Base-by-base conservation (phyloP, 495 filamentous ascomycete species). In the Penicillium robsamsonii region DNA sequence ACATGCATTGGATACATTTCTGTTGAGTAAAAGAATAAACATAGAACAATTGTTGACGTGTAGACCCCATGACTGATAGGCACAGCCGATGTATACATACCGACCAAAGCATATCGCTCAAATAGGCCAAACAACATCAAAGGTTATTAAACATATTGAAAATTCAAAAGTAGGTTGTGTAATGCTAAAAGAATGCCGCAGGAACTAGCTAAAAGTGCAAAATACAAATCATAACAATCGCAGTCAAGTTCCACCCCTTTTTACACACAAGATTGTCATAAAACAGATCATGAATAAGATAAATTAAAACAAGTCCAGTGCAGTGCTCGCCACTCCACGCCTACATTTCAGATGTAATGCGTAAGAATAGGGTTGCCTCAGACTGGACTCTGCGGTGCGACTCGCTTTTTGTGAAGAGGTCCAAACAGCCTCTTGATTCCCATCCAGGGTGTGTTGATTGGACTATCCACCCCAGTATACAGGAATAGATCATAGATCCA, bases 401-500 rank as follows among this genome's bases (percentile, higher is more conserved):
- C 55, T 46, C 55, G 50, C 51, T 52, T 66, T 45, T 22, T 46
- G 17, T 41, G 30, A 1, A 64, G n/a, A 24, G 70, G 64, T n/a
- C 55, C 59, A 37, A 73, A 31, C 12, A 79, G 41, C 8, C 75
- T 59, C 43, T 80, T 79, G 17, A 86, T 54, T 2, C 83, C 82
- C 51, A 85, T 47, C 72, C 74, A 85, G 0, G 82, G 81, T 3
- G 75, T 80, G 57, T 86, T 85, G 51, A 85, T 73, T 0, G 83
- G 80, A 43, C 75, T 83, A 38, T 84, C 73, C 7, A 58, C 25
- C 10, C 84, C 83, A 0, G 79, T 82, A 60, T 82, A 87, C 48
- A 87, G 71, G 58, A 87, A 82, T 7, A 81, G 45, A 65, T 87
- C 83, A 57, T 87, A 86, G 20, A 86, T 48, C 66, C 82, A 84